A percentile compares a stretch with the other conserved stretches of the same genome.
phyloP scores from a whole-genome alignment of 176 grass and related monocot genomes.

The Zizania latifolia region DNA sequence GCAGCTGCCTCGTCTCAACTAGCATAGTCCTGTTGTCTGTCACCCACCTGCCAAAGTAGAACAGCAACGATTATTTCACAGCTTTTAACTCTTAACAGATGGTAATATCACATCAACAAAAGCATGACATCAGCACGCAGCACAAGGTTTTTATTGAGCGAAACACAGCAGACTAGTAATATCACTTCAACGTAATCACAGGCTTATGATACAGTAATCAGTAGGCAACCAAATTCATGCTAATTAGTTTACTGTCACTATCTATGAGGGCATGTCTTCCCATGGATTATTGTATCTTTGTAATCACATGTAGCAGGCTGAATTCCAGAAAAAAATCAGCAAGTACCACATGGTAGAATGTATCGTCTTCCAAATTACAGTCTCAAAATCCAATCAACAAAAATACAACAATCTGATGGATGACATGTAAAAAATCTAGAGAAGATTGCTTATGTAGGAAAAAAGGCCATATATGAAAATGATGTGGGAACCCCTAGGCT shows the following conservation, averaged over 20 bases:
- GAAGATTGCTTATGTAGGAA: background rate
- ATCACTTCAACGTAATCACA: background rate
- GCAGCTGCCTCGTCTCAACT: background rate
- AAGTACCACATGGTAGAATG: background rate
- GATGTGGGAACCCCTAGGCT: background rate
- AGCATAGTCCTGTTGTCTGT: too few species aligned
- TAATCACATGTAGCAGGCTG: background rate
- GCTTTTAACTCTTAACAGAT: background rate
- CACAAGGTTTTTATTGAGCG: too few species aligned
- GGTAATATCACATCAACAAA: background rate
- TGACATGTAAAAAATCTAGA: background rate
- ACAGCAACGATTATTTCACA: background rate
- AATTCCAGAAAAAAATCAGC: background rate
- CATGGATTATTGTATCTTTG: background rate
- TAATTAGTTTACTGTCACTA: background rate
- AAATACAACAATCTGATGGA: background rate
- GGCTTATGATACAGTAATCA: background rate
- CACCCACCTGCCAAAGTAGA: background rate
- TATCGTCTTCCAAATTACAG: background rate
- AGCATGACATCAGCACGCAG: too few species aligned
- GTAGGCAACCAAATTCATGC: background rate
- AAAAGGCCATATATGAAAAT: background rate
- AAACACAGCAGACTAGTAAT: too few species aligned
- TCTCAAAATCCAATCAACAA: background rate
- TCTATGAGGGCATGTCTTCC: background rate